Conservation (phyloP, 73 alveolate species). For the Paramecium biaurelia region DNA sequence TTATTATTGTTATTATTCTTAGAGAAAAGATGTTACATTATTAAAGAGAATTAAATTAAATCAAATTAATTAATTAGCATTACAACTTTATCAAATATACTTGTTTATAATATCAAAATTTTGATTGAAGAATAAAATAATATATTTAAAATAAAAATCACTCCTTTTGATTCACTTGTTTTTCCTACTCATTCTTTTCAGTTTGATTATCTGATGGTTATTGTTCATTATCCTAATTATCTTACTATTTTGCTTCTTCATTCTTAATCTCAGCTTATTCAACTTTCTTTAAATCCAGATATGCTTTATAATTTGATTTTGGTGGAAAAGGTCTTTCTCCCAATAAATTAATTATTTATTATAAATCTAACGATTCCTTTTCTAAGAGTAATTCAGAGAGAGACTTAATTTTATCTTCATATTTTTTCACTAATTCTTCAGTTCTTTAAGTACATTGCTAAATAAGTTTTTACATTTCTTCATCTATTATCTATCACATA, state of each 20-base stretch:
- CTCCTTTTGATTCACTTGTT: slow-evolving; percentile 64
- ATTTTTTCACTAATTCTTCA: slow-evolving; percentile 48
- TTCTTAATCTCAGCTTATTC: slow-evolving; percentile 61
- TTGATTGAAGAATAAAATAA: slow-evolving; percentile 31
- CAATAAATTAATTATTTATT: slow-evolving; percentile 73
- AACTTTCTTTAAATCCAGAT: slow-evolving; percentile 31
- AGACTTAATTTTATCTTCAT: slow-evolving; percentile 39
- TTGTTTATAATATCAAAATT: neutral
- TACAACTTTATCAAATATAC: no score
- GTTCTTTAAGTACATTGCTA: slow-evolving; percentile 65
- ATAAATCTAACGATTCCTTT: slow-evolving; percentile 76
- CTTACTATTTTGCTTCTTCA: slow-evolving; percentile 61
- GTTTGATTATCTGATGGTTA: slow-evolving; percentile 52
- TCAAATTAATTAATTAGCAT: no score
- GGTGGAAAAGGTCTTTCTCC: slow-evolving; percentile 85
- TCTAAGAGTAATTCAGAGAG: slow-evolving; percentile 71
- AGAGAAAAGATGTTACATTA: no score
- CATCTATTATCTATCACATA: slow-evolving; percentile 60
- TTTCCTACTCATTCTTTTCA: slow-evolving; percentile 63
- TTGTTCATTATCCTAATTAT: slow-evolving; percentile 73
- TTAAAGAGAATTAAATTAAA: no score
- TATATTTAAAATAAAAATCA: slow-evolving; percentile 60
- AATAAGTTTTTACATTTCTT: slow-evolving; percentile 68
- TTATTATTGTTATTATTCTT: no score
- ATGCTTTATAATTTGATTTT: slow-evolving; percentile 66